phyloP scores from a whole-genome alignment of 306 rosid genomes.

The Quillaja saponaria region DNA sequence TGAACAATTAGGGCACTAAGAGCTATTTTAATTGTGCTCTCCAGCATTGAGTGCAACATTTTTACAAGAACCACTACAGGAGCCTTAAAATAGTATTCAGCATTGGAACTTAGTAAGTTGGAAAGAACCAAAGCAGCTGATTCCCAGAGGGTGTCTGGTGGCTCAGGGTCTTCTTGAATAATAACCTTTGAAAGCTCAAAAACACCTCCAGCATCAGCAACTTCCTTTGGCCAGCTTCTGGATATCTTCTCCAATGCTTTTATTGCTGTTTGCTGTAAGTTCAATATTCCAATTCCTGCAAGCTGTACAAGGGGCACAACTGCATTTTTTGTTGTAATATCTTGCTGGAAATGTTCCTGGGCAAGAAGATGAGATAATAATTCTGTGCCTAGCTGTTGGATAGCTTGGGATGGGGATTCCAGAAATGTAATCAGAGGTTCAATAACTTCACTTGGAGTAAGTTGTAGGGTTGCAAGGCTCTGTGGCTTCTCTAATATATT shows the following conservation, averaged over 20 bases:
- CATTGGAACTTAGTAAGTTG: constrained; percentile 67
- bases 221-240: constrained; percentile 90
- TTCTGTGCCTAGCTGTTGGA: constrained; percentile 99
- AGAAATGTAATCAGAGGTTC: constrained; percentile 88
- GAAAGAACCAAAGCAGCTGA: constrained; percentile 95
- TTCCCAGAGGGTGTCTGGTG: constrained; percentile 91
- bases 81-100: constrained; percentile 84
- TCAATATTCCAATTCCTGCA: constrained; percentile 95
- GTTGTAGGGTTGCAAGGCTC: constrained; percentile 83
- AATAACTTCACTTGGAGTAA: constrained; percentile 93
- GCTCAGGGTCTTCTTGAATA: constrained; percentile 95
- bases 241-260: constrained; percentile 90
- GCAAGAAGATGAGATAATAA: constrained; percentile 92
- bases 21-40: constrained; percentile 72
- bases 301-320: constrained; percentile 96
- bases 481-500: constrained; percentile 98
- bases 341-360: constrained; percentile 96
- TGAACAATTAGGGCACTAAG: constrained; percentile 77
- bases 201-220: constrained; percentile 96
- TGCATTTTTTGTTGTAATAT: constrained; percentile 88
- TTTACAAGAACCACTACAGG: constrained; percentile 95
- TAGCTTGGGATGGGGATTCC: constrained; percentile 90
- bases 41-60: constrained; percentile 77
- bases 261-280: constrained; percentile 89
- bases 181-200: constrained; percentile 94